Conservation (phyloP, 2,329 filamentous ascomycete genomes). For the Zymoseptoria brevis region DNA sequence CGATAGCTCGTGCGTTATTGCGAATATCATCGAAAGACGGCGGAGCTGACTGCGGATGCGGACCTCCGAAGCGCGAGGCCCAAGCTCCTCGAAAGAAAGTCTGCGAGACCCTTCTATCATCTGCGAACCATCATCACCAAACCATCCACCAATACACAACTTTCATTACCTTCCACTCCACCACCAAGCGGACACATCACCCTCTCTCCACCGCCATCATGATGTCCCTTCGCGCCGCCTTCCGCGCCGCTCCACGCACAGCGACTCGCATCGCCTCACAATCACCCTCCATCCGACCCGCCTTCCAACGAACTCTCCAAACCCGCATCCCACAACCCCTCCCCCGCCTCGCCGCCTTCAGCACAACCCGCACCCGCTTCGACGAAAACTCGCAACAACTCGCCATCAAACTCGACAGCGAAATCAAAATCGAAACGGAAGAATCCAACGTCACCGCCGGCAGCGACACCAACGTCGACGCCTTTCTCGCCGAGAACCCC, state of each 20-base stretch:
- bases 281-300: conserved; percentile 31
- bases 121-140: background rate
- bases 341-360: conserved; percentile 31
- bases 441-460: conserved; percentile 53
- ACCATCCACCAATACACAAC: background rate
- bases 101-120: background rate
- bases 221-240: conserved; percentile 39
- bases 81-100: background rate
- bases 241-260: conserved; percentile 39
- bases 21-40: no score
- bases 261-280: conserved; percentile 35
- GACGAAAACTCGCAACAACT: conserved; percentile 66
- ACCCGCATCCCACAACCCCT: conserved; percentile 14
- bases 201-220: conserved; percentile 25
- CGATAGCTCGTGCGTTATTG: no score
- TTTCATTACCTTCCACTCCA: background rate
- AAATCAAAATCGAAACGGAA: conserved; percentile 76
- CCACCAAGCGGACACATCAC: background rate
- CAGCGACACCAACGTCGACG: conserved; percentile 57
- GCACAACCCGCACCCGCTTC: conserved; percentile 33
- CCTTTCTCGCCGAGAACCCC: conserved; percentile 72
- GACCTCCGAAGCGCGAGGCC: background rate
- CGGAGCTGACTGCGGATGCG: background rate
- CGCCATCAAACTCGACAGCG: conserved; percentile 73
- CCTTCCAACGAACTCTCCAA: conserved; percentile 10